Percentiles rank a stretch among this genome's conserved stretches.
These are phyloP conservation scores for Aspergillus bridgeri DNA, from an alignment of 495 filamentous ascomycete species.

Conservation along the genomic window DNA sequence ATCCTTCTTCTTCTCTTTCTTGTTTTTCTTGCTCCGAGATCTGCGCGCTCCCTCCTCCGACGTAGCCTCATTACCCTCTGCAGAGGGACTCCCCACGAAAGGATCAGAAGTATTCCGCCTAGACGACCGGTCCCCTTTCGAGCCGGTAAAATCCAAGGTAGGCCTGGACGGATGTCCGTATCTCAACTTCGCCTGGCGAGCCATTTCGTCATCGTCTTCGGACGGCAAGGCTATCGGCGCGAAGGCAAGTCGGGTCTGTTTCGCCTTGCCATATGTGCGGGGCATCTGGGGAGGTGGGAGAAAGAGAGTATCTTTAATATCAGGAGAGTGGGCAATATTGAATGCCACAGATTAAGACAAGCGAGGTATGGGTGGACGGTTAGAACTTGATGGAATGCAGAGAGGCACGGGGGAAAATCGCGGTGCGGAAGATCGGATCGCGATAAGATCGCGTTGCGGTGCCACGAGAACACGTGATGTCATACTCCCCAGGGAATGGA, in stretches of 20 bases:
- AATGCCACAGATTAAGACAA: too few species aligned
- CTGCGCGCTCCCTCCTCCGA: background rate
- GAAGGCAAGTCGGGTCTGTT: slow-evolving; percentile 49
- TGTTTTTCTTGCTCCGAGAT: slow-evolving; percentile 3
- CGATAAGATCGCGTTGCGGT: slow-evolving; percentile 19
- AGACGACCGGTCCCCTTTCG: background rate
- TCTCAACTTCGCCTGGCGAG: slow-evolving; percentile 36
- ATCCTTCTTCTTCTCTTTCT: background rate
- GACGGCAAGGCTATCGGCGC: slow-evolving; percentile 26
- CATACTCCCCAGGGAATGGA: slow-evolving; percentile 1
- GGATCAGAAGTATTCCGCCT: slow-evolving; percentile 1
- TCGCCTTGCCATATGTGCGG: slow-evolving; percentile 38
- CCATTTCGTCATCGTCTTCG: slow-evolving; percentile 14
- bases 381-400: background rate
- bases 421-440: slow-evolving; percentile 5
- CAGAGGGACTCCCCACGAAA: slow-evolving; percentile 4
- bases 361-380: background rate
- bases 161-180: slow-evolving; percentile 37
- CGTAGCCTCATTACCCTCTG: background rate
- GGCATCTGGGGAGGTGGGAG: slow-evolving; percentile 28
- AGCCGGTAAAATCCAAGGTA: slow-evolving; percentile 15
- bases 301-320: background rate
- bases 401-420: slow-evolving; percentile 1
- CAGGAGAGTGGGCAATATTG: background rate
- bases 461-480: slow-evolving; percentile 26